These are phyloP conservation scores for Orbilia ellipsospora DNA, from an alignment of 2,329 filamentous ascomycete species.

Conservation along the genomic window DNA sequence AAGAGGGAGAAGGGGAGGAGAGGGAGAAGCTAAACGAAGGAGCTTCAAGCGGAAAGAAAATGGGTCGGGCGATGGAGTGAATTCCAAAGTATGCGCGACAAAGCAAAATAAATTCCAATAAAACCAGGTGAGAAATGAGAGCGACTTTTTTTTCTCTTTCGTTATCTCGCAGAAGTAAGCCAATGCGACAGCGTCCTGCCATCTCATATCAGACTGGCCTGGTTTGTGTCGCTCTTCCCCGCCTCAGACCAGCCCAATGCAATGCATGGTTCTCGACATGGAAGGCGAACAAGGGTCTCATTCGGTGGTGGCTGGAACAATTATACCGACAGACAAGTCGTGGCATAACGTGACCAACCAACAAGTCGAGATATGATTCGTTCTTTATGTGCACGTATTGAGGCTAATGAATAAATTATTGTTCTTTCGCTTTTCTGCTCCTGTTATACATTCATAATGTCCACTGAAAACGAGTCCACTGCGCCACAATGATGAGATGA, in stretches of 20 bases:
- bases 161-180: conserved; percentile 13
- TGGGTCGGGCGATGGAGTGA: not conserved
- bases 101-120: not conserved
- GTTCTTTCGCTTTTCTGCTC: too few species aligned
- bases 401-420: too few species aligned
- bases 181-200: conserved; percentile 3
- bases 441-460: too few species aligned
- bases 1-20: not conserved
- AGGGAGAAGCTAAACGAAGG: conserved; percentile 11
- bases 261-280: too few species aligned
- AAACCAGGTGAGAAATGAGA: not conserved
- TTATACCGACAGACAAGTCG: too few species aligned
- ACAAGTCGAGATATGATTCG: too few species aligned
- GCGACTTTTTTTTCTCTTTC: conserved; percentile 8
- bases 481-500: conserved; percentile 13
- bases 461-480: not conserved
- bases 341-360: too few species aligned
- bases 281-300: not conserved
- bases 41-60: conserved; percentile 9
- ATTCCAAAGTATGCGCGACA: not conserved
- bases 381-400: too few species aligned
- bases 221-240: conserved; percentile 4
- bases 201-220: not conserved
- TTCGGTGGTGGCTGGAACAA: too few species aligned
- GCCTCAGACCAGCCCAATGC: not conserved